Evolutionary conservation across 352 stramenopile genomes (phyloP).

Genomic region (Plasmopara halstedii): DNA sequence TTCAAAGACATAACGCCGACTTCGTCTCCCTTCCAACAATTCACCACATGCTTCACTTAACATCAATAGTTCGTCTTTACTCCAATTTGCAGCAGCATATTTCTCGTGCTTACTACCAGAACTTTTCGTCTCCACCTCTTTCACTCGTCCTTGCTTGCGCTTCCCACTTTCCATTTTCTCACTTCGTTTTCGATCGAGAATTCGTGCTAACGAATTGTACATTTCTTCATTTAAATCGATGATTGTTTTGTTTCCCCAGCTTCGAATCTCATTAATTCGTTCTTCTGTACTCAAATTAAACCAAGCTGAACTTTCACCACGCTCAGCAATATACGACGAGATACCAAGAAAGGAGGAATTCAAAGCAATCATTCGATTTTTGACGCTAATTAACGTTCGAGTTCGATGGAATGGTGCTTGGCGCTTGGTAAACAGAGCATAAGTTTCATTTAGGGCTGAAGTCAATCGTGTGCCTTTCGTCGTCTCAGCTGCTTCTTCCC

Average conservation of each 20-base stretch:
- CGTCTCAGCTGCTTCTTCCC: constrained; percentile 16
- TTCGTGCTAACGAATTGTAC: constrained; percentile 19
- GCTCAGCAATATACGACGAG: constrained; percentile 18
- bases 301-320: constrained; percentile 17
- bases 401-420: constrained; percentile 9
- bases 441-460: constrained; percentile 15
- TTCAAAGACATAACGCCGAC: constrained; percentile 31
- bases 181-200: constrained; percentile 13
- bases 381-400: constrained; percentile 24
- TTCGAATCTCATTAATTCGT: constrained; percentile 18
- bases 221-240: constrained; percentile 27
- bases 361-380: constrained; percentile 37
- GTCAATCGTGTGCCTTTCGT: constrained; percentile 14
- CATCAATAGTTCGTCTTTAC: constrained; percentile 24
- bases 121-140: constrained; percentile 11
- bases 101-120: constrained; percentile 17
- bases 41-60: constrained; percentile 28
- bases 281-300: constrained; percentile 20
- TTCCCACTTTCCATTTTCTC: constrained; percentile 3
- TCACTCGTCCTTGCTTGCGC: constrained; percentile 3
- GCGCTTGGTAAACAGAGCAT: constrained; percentile 19
- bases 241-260: constrained; percentile 27
- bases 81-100: constrained; percentile 22
- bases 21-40: constrained; percentile 26
- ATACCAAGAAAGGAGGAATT: constrained; percentile 25